Percentiles rank a stretch among this genome's conserved stretches.
Evolutionary conservation across 495 filamentous ascomycete species (phyloP).

Genomic region (Schizothecium vesticola): DNA sequence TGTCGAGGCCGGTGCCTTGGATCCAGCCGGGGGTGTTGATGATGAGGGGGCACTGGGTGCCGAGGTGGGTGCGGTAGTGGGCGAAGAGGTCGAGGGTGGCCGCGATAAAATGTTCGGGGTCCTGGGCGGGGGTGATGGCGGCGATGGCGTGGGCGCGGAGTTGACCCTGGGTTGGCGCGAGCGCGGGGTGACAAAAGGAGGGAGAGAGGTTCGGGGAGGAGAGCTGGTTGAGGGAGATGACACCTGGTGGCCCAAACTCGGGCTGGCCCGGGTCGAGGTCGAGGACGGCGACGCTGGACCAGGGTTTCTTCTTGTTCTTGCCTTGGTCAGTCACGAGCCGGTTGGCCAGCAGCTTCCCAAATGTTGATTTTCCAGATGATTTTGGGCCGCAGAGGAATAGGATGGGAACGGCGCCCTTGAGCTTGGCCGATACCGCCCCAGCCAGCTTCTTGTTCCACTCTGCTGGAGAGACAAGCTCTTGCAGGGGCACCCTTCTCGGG

Average conservation of each 20-base stretch:
- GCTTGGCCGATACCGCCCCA: slow-evolving; percentile 33
- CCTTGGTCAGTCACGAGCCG: slow-evolving; percentile 53
- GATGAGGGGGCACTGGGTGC: slow-evolving; percentile 53
- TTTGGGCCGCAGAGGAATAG: slow-evolving; percentile 74
- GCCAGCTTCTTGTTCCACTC: slow-evolving; percentile 57
- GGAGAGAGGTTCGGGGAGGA: slow-evolving; percentile 63
- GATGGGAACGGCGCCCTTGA: slow-evolving; percentile 35
- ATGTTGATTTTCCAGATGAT: slow-evolving; percentile 81
- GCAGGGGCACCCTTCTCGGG: slow-evolving; percentile 42
- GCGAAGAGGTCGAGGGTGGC: slow-evolving; percentile 64
- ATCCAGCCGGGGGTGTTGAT: slow-evolving; percentile 85
- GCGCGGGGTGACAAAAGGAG: slow-evolving; percentile 62
- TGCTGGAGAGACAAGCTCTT: slow-evolving; percentile 57
- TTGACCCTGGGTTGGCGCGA: slow-evolving; percentile 17
- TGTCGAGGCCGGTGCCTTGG: slow-evolving; percentile 65
- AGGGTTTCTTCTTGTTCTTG: slow-evolving; percentile 21
- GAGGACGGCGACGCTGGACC: slow-evolving; percentile 53
- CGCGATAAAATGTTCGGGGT: slow-evolving; percentile 64
- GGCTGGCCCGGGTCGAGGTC: slow-evolving; percentile 84
- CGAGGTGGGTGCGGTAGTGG: slow-evolving; percentile 45
- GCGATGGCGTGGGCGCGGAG: slow-evolving; percentile 69
- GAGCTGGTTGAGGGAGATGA: slow-evolving; percentile 65
- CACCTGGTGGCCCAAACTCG: slow-evolving; percentile 72
- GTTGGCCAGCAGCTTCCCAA: slow-evolving; percentile 71
- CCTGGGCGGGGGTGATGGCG: slow-evolving; percentile 60